Evolutionary conservation across 257 asterid genomes (phyloP), one percentile per base, ranked within the genome.

Genomic region (Salvia miltiorrhiza): DNA sequence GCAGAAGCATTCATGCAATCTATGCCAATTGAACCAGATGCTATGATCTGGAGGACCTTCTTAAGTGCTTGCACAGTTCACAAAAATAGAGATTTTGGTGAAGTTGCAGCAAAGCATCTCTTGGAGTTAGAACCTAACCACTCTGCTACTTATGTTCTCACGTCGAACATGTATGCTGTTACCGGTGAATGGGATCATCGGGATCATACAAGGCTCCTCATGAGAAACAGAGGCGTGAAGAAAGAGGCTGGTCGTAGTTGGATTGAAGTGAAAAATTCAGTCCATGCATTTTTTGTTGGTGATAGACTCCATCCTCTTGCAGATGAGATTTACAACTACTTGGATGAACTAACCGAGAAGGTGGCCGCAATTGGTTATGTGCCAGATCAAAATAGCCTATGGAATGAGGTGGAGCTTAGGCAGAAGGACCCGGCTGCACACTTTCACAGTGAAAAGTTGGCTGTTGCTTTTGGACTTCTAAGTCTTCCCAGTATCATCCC

Each of bases 171-270:
- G 85, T 88, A 89, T 77, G 95, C 98, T 63, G 87, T 83, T 75
- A 78, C 88, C 21, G 81, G 89, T 56, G 86, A 80, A 81, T 89
- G 96, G 98, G 84, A 75, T 24, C 41, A 67, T 63, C 87, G 96
- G 28, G 90, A 89, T 78, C 67, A 64, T 65, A 70, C 87, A 70
- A 86, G 98, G 81, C 79, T 62, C 54, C 83, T 89, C 72, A 92
- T 92, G 96, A 89, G 83, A 84, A 84, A 84, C 52, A 86, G 81
- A 80, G 95, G 92, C 30, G 89, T 89, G 63, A 85, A 79, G 80
- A 92, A 87, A 80, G 98, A 92, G 80, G 96, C 96, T 23, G 98
- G 98, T 47, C 86, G 86, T 23, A 92, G 98, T 76, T 92, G 97
- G 97, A 79, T 89, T 49, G 94, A 86, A 88, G 86, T 87, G 35